These are phyloP conservation scores for Hypoxylon fragiforme DNA, from an alignment of 495 filamentous ascomycete species.

Conservation along the genomic window DNA sequence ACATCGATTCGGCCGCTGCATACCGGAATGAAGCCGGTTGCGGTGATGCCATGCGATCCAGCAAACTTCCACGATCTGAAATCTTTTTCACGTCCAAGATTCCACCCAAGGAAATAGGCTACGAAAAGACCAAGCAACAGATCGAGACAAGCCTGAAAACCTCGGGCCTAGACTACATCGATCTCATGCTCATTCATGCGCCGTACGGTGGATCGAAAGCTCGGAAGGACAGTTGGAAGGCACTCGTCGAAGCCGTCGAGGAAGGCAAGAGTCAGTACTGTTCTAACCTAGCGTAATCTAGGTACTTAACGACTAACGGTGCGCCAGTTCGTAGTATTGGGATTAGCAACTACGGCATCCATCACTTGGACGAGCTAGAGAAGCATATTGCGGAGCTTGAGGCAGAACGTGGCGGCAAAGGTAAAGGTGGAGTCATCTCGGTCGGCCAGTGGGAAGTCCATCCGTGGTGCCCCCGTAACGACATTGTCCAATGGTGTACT, in stretches of 20 bases:
- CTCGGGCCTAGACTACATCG: conserved; percentile 63
- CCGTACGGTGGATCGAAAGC: conserved; percentile 61
- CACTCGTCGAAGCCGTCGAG: conserved; percentile 60
- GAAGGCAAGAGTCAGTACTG: conserved; percentile 62
- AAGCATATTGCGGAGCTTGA: conserved; percentile 70
- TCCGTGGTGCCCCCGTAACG: conserved; percentile 77
- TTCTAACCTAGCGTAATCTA: too few species aligned
- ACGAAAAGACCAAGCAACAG: conserved; percentile 53
- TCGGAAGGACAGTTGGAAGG: conserved; percentile 66
- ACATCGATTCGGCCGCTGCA: conserved; percentile 71
- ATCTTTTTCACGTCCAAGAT: conserved; percentile 80
- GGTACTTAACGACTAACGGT: too few species aligned
- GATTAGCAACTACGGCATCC: conserved; percentile 69
- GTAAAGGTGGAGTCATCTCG: conserved; percentile 72
- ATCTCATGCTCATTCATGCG: conserved; percentile 65
- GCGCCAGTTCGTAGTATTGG: conserved; percentile 66
- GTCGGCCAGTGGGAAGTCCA: conserved; percentile 91
- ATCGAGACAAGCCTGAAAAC: conserved; percentile 55
- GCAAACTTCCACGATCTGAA: conserved; percentile 61
- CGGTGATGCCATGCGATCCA: conserved; percentile 61
- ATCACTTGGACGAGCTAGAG: conserved; percentile 74
- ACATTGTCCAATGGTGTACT: conserved; percentile 76
- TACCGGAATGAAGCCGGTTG: conserved; percentile 73
- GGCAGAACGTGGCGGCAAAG: conserved; percentile 58
- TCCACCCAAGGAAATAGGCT: conserved; percentile 46